phyloP scores from a whole-genome alignment of 306 rosid genomes.

The Rosa persica region DNA sequence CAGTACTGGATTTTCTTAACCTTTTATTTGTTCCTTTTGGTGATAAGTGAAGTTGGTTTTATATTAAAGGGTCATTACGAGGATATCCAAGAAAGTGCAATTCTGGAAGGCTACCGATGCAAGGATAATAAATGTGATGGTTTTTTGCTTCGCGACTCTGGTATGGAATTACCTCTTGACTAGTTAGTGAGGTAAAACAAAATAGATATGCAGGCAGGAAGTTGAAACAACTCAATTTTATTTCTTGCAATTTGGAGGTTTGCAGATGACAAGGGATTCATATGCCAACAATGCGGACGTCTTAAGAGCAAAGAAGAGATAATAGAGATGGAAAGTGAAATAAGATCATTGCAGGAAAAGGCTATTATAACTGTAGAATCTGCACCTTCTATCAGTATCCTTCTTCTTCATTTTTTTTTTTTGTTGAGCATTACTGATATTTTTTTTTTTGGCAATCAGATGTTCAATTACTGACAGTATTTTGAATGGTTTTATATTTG shows the following conservation, averaged over 20 bases:
- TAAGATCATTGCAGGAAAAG: constrained; percentile 55
- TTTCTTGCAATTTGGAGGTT: constrained; percentile 12
- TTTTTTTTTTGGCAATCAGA: neutral
- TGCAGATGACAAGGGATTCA: constrained; percentile 67
- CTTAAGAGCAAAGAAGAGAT: constrained; percentile 69
- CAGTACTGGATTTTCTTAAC: constrained; percentile 11
- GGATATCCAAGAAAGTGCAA: constrained; percentile 74
- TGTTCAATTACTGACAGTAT: neutral
- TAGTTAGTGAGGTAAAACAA: neutral
- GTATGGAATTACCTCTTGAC: constrained; percentile 43
- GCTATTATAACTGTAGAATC: constrained; percentile 31
- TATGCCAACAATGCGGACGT: constrained; percentile 76
- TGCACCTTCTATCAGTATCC: constrained; percentile 63
- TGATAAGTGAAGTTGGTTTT: constrained; percentile 39
- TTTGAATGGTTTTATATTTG: neutral
- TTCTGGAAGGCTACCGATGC: constrained; percentile 85
- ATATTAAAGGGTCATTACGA: constrained; percentile 64
- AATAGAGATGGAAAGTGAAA: constrained; percentile 51
- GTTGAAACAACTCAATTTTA: neutral
- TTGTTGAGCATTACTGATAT: constrained; percentile 13
- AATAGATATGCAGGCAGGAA: neutral
- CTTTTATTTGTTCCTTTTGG: neutral
- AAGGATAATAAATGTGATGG: constrained; percentile 65
- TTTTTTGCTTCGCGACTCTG: constrained; percentile 70
- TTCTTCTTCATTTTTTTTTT: constrained; percentile 36